phyloP scores from a whole-genome alignment of 345 rosid species.

The Noccaea bulbosa region DNA sequence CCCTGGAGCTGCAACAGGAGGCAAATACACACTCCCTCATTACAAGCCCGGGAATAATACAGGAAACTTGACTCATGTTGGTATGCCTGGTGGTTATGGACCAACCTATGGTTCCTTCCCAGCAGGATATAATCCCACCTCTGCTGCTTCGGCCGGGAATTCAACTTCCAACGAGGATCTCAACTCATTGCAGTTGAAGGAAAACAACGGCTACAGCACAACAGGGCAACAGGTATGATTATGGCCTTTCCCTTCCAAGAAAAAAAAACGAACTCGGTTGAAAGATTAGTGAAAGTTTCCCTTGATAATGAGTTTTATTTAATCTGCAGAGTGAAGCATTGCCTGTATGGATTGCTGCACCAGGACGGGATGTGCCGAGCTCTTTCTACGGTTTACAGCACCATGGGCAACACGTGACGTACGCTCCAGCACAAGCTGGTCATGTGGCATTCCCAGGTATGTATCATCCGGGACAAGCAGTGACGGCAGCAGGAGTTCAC shows the following conservation, averaged over 20 bases:
- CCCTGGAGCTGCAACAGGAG: slow-evolving; percentile 64
- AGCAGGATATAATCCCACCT: slow-evolving; percentile 71
- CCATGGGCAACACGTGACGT: slow-evolving; percentile 84
- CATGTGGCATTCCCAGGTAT: slow-evolving; percentile 68
- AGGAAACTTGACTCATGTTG: slow-evolving; percentile 69
- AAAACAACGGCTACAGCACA: slow-evolving; percentile 68
- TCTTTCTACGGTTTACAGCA: slow-evolving; percentile 84
- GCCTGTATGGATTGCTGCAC: slow-evolving; percentile 81
- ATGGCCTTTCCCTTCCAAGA: not conserved
- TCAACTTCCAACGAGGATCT: slow-evolving; percentile 76
- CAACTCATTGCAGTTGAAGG: slow-evolving; percentile 74
- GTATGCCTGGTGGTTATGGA: slow-evolving; percentile 79
- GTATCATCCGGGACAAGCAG: slow-evolving; percentile 80
- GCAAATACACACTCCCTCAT: slow-evolving; percentile 78
- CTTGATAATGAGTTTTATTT: slow-evolving; percentile 37
- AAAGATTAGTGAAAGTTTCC: slow-evolving; percentile 5
- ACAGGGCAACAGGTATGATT: slow-evolving; percentile 70
- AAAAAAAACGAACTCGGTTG: not conserved
- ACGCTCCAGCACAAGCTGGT: slow-evolving; percentile 72
- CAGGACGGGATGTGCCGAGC: slow-evolving; percentile 75
- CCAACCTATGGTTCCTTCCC: slow-evolving; percentile 73
- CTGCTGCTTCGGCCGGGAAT: slow-evolving; percentile 71
- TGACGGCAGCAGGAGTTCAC: slow-evolving; percentile 64
- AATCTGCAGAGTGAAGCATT: slow-evolving; percentile 77
- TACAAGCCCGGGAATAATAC: slow-evolving; percentile 77